Evolutionary conservation across 1,284 basidiomycete genomes (phyloP).

Genomic region (Moesziomyces aphidis): DNA sequence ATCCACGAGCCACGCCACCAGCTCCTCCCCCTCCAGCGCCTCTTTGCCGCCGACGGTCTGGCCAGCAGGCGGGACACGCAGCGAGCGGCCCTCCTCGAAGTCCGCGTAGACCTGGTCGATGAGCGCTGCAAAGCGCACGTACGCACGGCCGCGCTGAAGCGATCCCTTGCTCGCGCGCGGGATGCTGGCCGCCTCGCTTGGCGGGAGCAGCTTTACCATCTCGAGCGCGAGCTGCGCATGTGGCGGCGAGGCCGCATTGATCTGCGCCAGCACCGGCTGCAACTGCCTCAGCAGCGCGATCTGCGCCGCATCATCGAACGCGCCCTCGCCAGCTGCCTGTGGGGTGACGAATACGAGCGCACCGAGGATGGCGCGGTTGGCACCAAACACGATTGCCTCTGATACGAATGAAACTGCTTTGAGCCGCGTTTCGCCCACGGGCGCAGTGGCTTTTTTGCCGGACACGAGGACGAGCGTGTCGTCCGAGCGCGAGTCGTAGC

Average conservation of each 20-base stretch:
- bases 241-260: conserved; percentile 40
- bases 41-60: conserved; percentile 1
- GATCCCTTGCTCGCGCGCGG: conserved; percentile 57
- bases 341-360: conserved; percentile 43
- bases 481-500: conserved; percentile 47
- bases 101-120: conserved; percentile 43
- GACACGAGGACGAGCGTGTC: conserved; percentile 55
- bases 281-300: conserved; percentile 22
- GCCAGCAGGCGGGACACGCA: conserved; percentile 1
- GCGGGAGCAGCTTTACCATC: conserved; percentile 38
- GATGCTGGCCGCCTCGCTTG: conserved; percentile 15
- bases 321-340: conserved; percentile 6
- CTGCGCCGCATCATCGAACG: conserved; percentile 14
- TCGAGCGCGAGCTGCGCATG: conserved; percentile 48
- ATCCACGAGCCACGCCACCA: conserved; percentile 24
- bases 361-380: conserved; percentile 50
- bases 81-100: conserved; percentile 51
- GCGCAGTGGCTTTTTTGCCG: conserved; percentile 50
- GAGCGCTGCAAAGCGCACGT: conserved; percentile 28
- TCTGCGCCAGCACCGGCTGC: conserved; percentile 14
- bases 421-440: conserved; percentile 39
- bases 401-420: conserved; percentile 20
- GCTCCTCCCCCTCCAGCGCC: conserved; percentile 7
- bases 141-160: conserved; percentile 49
- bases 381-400: conserved; percentile 57